phyloP scores from a whole-genome alignment of 805 yeast species.

The Sugiyamaella smithiae region DNA sequence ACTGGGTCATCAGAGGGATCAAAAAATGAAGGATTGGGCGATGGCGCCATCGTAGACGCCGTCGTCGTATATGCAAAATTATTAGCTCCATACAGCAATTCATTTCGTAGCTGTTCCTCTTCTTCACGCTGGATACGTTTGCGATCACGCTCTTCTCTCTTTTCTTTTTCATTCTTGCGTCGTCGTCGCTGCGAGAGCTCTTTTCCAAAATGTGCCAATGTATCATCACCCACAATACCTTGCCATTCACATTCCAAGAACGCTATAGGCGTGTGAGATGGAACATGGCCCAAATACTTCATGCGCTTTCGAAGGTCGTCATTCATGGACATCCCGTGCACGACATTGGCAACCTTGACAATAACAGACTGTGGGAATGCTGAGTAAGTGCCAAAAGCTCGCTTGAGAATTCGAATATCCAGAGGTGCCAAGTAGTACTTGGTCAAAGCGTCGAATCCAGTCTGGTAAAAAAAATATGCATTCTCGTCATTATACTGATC shows the following conservation, averaged over 20 bases:
- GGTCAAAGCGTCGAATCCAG: constrained; percentile 64
- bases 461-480: constrained; percentile 73
- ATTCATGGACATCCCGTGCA: constrained; percentile 60
- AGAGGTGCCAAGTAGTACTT: constrained; percentile 70
- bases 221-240: constrained; percentile 34
- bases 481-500: constrained; percentile 36
- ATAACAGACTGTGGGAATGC: constrained; percentile 65
- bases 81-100: constrained; percentile 23
- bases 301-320: constrained; percentile 57
- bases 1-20: constrained; percentile 15
- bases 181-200: constrained; percentile 28
- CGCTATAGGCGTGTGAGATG: constrained; percentile 80
- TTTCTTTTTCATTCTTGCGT: constrained; percentile 22
- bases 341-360: constrained; percentile 66
- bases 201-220: constrained; percentile 25
- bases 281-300: constrained; percentile 78
- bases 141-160: constrained; percentile 28
- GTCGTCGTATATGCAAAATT: constrained; percentile 9
- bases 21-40: constrained; percentile 6
- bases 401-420: constrained; percentile 70
- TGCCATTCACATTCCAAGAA: constrained; percentile 85
- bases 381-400: constrained; percentile 59
- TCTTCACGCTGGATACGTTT: constrained; percentile 35
- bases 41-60: constrained; percentile 10
- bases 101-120: constrained; percentile 36